Evolutionary conservation across 1,284 basidiomycete genomes (phyloP).

Genomic region (Fistulinella cinereoalba): DNA sequence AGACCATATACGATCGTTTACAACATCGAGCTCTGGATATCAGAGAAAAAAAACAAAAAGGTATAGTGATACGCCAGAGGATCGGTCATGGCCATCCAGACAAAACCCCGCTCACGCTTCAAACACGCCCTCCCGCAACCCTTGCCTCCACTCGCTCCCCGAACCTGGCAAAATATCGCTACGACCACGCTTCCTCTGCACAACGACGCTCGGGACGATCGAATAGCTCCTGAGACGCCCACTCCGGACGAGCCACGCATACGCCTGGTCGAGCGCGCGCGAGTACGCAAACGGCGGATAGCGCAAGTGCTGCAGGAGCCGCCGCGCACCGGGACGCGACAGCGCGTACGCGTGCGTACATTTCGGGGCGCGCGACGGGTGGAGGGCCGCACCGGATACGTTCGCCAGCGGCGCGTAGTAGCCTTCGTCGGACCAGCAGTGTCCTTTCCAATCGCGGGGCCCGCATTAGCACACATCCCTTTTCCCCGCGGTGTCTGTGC

Average conservation of each 20-base stretch:
- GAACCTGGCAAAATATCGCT: constrained; percentile 54
- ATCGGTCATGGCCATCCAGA: too few relatives aligned
- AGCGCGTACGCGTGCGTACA: constrained; percentile 70
- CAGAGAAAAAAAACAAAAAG: too few relatives aligned
- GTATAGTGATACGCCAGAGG: too few relatives aligned
- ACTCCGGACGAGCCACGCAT: constrained; percentile 63
- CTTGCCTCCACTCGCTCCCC: constrained; percentile 57
- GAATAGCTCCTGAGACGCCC: constrained; percentile 56
- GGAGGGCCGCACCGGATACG: constrained; percentile 31
- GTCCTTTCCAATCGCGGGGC: too few relatives aligned
- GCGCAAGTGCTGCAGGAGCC: constrained; percentile 51
- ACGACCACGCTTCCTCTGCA: constrained; percentile 53
- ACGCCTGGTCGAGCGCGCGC: constrained; percentile 71
- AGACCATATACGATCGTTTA: too few relatives aligned
- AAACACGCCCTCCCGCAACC: constrained; percentile 50
- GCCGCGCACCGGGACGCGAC: constrained; percentile 51
- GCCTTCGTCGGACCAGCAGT: constrained; percentile 71
- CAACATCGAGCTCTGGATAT: too few relatives aligned
- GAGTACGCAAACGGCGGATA: constrained; percentile 71
- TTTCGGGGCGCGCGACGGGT: constrained; percentile 58
- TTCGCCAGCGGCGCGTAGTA: constrained; percentile 33
- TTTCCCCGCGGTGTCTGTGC: too few relatives aligned
- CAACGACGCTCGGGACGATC: constrained; percentile 60
- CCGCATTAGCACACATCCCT: too few relatives aligned
- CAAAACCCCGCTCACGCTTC: constrained; percentile 8